Evolutionary conservation across 306 rosid species (phyloP), one percentile per base, ranked within the genome.

Genomic region (Albizia julibrissin): DNA sequence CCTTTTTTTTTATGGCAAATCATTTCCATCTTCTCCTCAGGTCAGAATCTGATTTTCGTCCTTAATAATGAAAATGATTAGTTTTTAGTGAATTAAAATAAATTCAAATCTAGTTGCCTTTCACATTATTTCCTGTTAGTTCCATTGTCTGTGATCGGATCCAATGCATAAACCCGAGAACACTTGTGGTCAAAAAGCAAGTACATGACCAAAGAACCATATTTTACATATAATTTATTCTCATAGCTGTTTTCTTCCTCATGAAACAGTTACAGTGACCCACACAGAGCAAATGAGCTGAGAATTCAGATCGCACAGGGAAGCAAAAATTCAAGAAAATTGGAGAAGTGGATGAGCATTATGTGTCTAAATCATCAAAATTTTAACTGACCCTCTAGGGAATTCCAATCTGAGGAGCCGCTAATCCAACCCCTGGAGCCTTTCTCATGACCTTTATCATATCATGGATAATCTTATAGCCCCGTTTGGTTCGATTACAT

Each of bases 401-500:
- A 43, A 95, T 68, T 87, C 99, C 99, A 85, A 95, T 88, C 85
- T 95, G 98, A 6, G 98, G 98, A 86, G 98, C 98, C 47, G 98
- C 97, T 14, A 95, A 90, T 21, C 98, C 98, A 61, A 95, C 94
- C 16, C 98, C 98, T 71, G 98, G 97, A 85, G 98, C 93, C 13
- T 86, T 85, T 69, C 98, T 86, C 98, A 93, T 91, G 39, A 85
- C 92, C 67, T 44, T n/a, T 42, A 95, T 84, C 99, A 95, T 95
- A 73, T 93, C 93, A 82, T 93, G 95, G 66, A 95, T 86, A 44
- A 93, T 93, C 75, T n/a, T n/a, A n/a, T n/a, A n/a, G n/a, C n/a
- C n/a, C n/a, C n/a, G n/a, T n/a, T n/a, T n/a, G n/a, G n/a, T n/a
- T n/a, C n/a, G n/a, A n/a, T n/a, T n/a, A n/a, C n/a, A n/a, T n/a